Evolutionary conservation across 331 rosid genomes (phyloP).

Genomic region (Malus hybrid): DNA sequence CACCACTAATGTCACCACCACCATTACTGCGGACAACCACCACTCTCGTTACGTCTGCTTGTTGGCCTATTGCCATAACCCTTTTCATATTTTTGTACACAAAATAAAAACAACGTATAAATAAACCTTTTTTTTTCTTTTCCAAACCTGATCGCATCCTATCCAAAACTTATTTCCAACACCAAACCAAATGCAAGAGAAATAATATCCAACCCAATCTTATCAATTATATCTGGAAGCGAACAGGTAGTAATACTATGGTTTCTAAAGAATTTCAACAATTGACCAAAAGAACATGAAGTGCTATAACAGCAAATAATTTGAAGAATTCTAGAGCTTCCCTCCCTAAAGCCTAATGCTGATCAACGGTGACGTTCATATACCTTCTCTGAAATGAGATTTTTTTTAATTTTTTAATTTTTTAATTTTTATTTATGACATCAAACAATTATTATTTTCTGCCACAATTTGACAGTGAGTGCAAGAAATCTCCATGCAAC

Average conservation of each 20-base stretch:
- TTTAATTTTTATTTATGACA: not conserved
- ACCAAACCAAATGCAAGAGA: not conserved
- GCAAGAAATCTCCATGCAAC: constrained; percentile 5
- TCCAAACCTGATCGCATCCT: not conserved
- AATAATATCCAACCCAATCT: not conserved
- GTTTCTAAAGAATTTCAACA: not conserved
- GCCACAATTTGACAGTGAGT: not conserved
- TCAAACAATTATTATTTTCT: not conserved
- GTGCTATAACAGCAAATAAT: not conserved
- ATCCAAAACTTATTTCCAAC: not conserved
- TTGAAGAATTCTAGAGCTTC: not conserved
- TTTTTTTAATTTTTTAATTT: not conserved
- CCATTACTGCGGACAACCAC: not conserved
- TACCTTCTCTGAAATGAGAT: not conserved
- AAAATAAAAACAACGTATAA: too few relatives aligned
- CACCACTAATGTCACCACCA: not conserved
- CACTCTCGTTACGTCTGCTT: not conserved
- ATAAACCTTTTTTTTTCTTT: too few relatives aligned
- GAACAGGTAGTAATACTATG: not conserved
- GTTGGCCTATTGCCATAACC: not conserved
- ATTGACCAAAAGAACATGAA: not conserved
- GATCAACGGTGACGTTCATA: not conserved
- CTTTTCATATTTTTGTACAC: not conserved
- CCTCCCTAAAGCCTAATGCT: not conserved
- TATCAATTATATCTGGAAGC: not conserved